phyloP scores from a whole-genome alignment of 2,329 filamentous ascomycete species.

The Exophiala viscosa region DNA sequence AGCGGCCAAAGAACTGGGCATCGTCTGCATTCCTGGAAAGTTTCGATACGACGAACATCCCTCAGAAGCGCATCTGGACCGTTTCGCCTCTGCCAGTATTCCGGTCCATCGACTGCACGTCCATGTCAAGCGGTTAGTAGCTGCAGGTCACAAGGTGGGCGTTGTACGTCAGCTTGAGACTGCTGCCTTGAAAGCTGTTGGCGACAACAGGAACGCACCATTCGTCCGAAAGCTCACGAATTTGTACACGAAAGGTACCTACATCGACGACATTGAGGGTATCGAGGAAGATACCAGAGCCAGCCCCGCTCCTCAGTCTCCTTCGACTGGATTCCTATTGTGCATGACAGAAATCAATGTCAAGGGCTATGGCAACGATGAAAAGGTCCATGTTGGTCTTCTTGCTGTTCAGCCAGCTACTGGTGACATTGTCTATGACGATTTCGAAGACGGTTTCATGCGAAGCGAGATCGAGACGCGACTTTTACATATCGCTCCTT shows the following conservation, averaged over 20 bases:
- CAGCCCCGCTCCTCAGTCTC: conserved; percentile 56
- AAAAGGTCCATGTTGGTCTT: conserved; percentile 87
- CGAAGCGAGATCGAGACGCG: conserved; percentile 91
- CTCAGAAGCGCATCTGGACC: conserved; percentile 85
- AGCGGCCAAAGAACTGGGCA: conserved; percentile 85
- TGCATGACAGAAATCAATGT: conserved; percentile 83
- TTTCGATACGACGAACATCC: conserved; percentile 89
- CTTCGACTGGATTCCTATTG: conserved; percentile 78
- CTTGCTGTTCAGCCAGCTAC: conserved; percentile 93
- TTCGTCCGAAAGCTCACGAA: conserved; percentile 93
- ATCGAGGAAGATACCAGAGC: conserved; percentile 55
- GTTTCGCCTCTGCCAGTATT: conserved; percentile 93
- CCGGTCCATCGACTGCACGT: conserved; percentile 87
- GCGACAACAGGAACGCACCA: conserved; percentile 88
- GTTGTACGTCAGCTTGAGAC: conserved; percentile 94
- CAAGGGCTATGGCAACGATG: conserved; percentile 79
- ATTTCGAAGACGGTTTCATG: conserved; percentile 98
- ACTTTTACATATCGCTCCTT: conserved; percentile 91
- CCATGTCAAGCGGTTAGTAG: conserved; percentile 87
- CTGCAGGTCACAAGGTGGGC: conserved; percentile 91
- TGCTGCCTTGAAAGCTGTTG: conserved; percentile 88
- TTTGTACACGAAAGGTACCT: conserved; percentile 96
- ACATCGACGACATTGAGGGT: conserved; percentile 88
- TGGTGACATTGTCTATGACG: conserved; percentile 92
- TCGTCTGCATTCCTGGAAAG: conserved; percentile 95